A percentile compares a stretch with the other conserved stretches of the same genome.
phyloP scores from a whole-genome alignment of 192 early-diverging fungal species.

The Spizellomyces sp. region DNA sequence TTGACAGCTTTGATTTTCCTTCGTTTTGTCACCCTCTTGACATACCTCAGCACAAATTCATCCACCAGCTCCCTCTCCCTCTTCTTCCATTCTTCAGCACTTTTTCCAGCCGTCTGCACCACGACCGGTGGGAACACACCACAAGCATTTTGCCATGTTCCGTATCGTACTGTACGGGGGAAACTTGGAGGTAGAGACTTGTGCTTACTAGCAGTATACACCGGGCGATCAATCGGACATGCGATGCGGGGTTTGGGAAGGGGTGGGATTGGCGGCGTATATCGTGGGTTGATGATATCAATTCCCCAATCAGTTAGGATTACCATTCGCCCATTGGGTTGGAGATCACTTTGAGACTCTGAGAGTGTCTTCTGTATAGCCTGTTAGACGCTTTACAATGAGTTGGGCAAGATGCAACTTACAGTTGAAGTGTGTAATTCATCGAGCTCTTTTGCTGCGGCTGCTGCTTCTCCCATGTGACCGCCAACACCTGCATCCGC shows the following conservation, averaged over 20 bases:
- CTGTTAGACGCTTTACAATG: not conserved
- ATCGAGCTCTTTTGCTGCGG: not conserved
- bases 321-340: slow-evolving; percentile 36
- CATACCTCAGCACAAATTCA: slow-evolving; percentile 27
- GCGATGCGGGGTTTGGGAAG: slow-evolving; percentile 44
- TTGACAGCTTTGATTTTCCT: slow-evolving; percentile 3
- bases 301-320: slow-evolving; percentile 55
- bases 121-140: slow-evolving; percentile 19
- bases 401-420: not conserved
- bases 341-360: slow-evolving; percentile 7
- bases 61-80: not conserved
- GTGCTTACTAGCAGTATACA: slow-evolving; percentile 37
- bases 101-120: slow-evolving; percentile 17
- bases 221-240: slow-evolving; percentile 42
- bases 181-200: slow-evolving; percentile 42
- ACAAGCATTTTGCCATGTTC: slow-evolving; percentile 38
- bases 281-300: slow-evolving; percentile 46
- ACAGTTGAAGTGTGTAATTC: not conserved
- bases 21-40: slow-evolving; percentile 5
- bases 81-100: slow-evolving; percentile 10
- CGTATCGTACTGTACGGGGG: slow-evolving; percentile 35
- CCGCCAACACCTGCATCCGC: not conserved
- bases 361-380: not conserved
- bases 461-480: not conserved
- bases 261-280: slow-evolving; percentile 28